A percentile compares a stretch with the other conserved stretches of the same genome.
Conservation (phyloP, 1,139 yeast species). For the Kluyveromyces sp. region DNA sequence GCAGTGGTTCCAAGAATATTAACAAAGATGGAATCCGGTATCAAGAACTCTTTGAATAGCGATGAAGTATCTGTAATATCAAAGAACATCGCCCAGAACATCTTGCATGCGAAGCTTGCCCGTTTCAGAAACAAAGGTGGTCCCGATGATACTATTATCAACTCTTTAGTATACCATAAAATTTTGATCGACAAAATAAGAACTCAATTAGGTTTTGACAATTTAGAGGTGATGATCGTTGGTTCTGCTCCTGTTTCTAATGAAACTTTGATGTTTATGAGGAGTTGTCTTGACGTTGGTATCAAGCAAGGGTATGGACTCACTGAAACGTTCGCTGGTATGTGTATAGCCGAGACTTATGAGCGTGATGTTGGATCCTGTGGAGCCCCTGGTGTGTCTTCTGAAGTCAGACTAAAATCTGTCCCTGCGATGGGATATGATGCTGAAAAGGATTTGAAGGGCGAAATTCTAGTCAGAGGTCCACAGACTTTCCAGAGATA, state of each 20-base stretch:
- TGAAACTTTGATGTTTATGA: conserved; percentile 53
- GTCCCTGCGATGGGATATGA: conserved; percentile 63
- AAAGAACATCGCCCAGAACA: conserved; percentile 33
- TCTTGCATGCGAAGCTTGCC: conserved; percentile 35
- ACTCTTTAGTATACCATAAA: conserved; percentile 37
- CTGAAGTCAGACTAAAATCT: conserved; percentile 56
- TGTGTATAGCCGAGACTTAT: conserved; percentile 38
- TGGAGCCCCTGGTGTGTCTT: conserved; percentile 49
- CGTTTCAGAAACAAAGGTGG: conserved; percentile 35
- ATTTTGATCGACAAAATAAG: conserved; percentile 47
- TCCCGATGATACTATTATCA: conserved; percentile 29
- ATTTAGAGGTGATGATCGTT: conserved; percentile 39
- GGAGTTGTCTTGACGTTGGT: conserved; percentile 53
- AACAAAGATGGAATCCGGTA: conserved; percentile 53
- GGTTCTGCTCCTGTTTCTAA: conserved; percentile 75
- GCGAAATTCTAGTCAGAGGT: conserved; percentile 63
- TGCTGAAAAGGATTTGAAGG: conserved; percentile 41
- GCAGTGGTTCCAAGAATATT: conserved; percentile 61
- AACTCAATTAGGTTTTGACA: conserved; percentile 50
- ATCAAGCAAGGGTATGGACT: conserved; percentile 70
- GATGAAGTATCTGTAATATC: conserved; percentile 18
- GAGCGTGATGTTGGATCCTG: conserved; percentile 54
- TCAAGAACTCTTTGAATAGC: conserved; percentile 36
- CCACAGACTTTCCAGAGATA: conserved; percentile 58
- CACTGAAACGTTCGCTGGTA: conserved; percentile 69